Evolutionary conservation across 2,329 filamentous ascomycete genomes (phyloP).

Genomic region (Boeremia lycopersici): DNA sequence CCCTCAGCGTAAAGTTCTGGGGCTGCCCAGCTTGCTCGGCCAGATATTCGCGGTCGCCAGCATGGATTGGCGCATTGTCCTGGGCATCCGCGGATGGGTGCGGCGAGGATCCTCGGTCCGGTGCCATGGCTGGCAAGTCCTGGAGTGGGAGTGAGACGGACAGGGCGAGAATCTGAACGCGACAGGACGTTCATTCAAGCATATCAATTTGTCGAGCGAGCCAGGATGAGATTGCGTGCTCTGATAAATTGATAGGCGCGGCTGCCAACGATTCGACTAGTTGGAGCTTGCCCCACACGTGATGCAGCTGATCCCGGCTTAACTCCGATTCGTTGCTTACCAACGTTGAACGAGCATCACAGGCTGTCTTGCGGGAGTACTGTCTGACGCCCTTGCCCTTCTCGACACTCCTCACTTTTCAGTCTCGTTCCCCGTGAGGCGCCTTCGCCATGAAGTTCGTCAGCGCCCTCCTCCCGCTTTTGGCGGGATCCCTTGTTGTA

Average conservation of each 20-base stretch:
- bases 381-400: neutral
- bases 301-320: slow-evolving; percentile 26
- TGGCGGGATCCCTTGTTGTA: slow-evolving; percentile 50
- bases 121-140: slow-evolving; percentile 38
- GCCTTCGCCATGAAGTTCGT: slow-evolving; percentile 32
- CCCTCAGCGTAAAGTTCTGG: slow-evolving; percentile 83
- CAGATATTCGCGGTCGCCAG: slow-evolving; percentile 31
- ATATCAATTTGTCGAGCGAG: slow-evolving; percentile 5
- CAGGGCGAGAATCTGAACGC: slow-evolving; percentile 19
- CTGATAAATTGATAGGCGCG: slow-evolving; percentile 18
- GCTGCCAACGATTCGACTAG: slow-evolving; percentile 28
- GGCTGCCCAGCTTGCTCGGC: slow-evolving; percentile 48
- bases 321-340: slow-evolving; percentile 39
- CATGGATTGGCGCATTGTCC: slow-evolving; percentile 20
- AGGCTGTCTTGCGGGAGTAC: slow-evolving; percentile 4
- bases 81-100: slow-evolving; percentile 21
- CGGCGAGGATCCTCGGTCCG: slow-evolving; percentile 40
- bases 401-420: neutral
- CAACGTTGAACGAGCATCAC: slow-evolving; percentile 30
- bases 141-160: slow-evolving; percentile 29
- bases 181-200: slow-evolving; percentile 12
- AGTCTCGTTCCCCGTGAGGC: neutral
- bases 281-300: slow-evolving; percentile 20
- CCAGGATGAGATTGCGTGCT: slow-evolving; percentile 27
- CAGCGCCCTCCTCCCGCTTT: slow-evolving; percentile 32